Percentiles rank a stretch among this genome's conserved stretches.
Evolutionary conservation across 306 rosid genomes (phyloP).

Genomic region (Lathyrus aphaca): DNA sequence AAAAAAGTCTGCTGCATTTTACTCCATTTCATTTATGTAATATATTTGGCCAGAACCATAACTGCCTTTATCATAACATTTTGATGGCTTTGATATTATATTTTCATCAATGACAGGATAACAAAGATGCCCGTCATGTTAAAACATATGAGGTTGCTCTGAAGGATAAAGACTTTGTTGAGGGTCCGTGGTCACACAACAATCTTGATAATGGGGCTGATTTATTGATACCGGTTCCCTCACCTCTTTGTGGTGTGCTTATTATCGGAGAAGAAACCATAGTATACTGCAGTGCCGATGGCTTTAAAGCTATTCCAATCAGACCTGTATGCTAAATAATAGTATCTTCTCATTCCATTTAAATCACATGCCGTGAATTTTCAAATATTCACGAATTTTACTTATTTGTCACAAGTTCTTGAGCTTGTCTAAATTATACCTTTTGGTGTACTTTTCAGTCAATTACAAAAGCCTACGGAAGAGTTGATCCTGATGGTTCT

Average conservation of each 20-base stretch:
- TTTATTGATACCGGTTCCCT: slow-evolving; percentile 92
- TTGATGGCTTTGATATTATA: slow-evolving; percentile 28
- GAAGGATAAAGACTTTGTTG: slow-evolving; percentile 95
- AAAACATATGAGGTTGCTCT: slow-evolving; percentile 96
- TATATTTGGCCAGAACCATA: neutral
- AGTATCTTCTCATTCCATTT: slow-evolving; percentile 21
- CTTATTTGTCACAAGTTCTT: slow-evolving; percentile 15
- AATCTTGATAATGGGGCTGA: slow-evolving; percentile 98
- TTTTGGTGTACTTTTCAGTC: slow-evolving; percentile 51
- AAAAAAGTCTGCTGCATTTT: slow-evolving; percentile 4
- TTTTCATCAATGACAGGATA: slow-evolving; percentile 69
- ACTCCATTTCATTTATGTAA: neutral
- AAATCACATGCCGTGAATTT: slow-evolving; percentile 13
- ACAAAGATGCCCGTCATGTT: slow-evolving; percentile 96
- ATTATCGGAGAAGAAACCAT: slow-evolving; percentile 98
- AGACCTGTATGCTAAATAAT: slow-evolving; percentile 65
- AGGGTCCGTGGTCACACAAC: slow-evolving; percentile 97
- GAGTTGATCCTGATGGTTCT: slow-evolving; percentile 97
- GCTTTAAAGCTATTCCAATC: slow-evolving; percentile 92
- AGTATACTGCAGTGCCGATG: slow-evolving; percentile 94
- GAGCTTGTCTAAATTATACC: slow-evolving; percentile 35
- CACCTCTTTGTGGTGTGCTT: slow-evolving; percentile 95
- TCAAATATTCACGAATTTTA: neutral
- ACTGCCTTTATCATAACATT: slow-evolving; percentile 9
- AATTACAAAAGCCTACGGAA: slow-evolving; percentile 90